Evolutionary conservation across 2,329 filamentous ascomycete species (phyloP), one percentile per base, ranked within the genome.

Genomic region (Stemphylium vesicarium): DNA sequence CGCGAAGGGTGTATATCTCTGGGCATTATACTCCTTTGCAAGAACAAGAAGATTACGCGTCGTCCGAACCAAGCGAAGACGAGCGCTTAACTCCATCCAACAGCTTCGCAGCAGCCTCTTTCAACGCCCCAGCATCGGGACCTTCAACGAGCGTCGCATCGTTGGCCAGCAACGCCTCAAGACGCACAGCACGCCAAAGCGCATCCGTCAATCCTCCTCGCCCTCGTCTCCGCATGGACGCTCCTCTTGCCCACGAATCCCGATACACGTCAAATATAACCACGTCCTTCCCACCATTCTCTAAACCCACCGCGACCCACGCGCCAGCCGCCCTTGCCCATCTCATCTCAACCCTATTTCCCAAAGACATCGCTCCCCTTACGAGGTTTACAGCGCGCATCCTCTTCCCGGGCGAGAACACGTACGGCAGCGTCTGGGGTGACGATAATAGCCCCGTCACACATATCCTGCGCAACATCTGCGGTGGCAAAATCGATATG

Each of bases 1-100:
- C 75, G 12, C 69, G 69, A 32, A 75, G 69, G 50, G 64, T 80
- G 10, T 75, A 78, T 56, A 68, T 80, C 10, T 74, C 74, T 11
- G 78, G 78, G 29, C 68, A 70, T 47, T 79, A 77, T 35, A 58
- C 8, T n/a, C 48, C 53, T n/a, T 50, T 45, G 10, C 45, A 56
- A 31, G 56, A 56, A 11, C 26, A 10, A 32, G 10, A 35, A 2
- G 41, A 57, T 9, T 24, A 49, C 4, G 12, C 39, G 37, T 5
- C 37, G 44, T 26, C 35, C 36, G 32, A 37, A 41, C 11, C 50
- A 11, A 60, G 38, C 45, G 43, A 60, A 8, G 55, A 54, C 16
- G 50, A 63, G 10, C 49, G 50, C 53, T 56, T 65, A 33, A 60
- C 55, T 0, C 59, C 62, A 11, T 50, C 59, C 22, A 51, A 33